These are phyloP conservation scores for Bryoerythrophyllum caledonicum DNA, from an alignment of 225 moss, liverwort and hornwort genomes.

Conservation along the genomic window DNA sequence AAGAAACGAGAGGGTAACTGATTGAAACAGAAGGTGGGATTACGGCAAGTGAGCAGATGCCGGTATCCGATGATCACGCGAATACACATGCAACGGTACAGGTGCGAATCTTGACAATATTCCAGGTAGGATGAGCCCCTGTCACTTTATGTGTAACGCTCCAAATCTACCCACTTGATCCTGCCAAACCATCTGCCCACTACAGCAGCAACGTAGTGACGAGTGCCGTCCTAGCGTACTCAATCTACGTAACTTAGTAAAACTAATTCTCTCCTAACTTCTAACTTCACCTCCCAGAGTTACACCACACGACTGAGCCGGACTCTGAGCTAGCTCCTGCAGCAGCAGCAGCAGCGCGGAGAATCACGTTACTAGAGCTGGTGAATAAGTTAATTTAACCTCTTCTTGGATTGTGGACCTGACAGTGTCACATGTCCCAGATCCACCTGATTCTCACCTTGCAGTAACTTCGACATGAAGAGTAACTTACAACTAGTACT, in stretches of 20 bases:
- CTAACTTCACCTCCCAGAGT: neutral
- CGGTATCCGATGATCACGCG: neutral
- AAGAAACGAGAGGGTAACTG: too few relatives aligned
- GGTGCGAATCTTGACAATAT: neutral
- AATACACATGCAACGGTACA: neutral
- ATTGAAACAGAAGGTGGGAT: too few relatives aligned
- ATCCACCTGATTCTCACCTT: constrained; percentile 17
- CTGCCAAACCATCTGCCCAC: constrained; percentile 4
- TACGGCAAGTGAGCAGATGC: too few relatives aligned
- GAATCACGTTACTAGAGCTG: neutral
- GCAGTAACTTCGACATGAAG: neutral
- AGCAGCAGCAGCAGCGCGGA: neutral
- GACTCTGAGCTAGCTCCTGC: too few relatives aligned
- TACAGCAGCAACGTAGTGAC: too few relatives aligned
- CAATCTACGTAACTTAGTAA: too few relatives aligned
- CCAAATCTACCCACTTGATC: constrained; percentile 19
- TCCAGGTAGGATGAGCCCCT: neutral
- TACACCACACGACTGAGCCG: too few relatives aligned
- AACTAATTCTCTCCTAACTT: neutral
- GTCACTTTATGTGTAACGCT: constrained; percentile 11
- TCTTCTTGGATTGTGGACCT: constrained; percentile 16
- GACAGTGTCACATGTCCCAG: constrained; percentile 24
- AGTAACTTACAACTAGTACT: neutral
- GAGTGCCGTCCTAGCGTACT: neutral
- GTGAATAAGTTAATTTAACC: constrained; percentile 3